These are phyloP conservation scores for Arthroderma uncinatum DNA, from an alignment of 2,329 filamentous ascomycete genomes.

Conservation along the genomic window DNA sequence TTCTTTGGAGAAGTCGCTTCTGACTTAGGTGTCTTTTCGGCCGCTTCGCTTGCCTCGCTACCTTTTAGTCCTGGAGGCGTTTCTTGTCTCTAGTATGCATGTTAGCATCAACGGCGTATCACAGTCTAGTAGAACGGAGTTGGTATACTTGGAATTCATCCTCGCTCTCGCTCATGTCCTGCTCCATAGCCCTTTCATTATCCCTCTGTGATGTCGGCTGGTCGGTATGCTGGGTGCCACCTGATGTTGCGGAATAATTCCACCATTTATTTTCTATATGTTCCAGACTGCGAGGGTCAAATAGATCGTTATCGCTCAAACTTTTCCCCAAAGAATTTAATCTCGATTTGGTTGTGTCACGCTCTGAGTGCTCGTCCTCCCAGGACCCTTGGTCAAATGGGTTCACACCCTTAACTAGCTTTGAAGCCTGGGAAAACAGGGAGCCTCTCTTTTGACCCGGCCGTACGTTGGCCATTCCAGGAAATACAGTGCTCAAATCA, in stretches of 20 bases:
- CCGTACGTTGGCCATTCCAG: conserved; percentile 40
- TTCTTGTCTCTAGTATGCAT: conserved; percentile 25
- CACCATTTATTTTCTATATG: conserved; percentile 26
- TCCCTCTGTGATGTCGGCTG: neutral
- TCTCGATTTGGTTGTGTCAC: neutral
- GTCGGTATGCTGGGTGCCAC: neutral
- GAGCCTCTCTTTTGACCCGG: conserved; percentile 31
- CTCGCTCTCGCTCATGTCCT: conserved; percentile 22
- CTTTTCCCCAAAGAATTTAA: neutral
- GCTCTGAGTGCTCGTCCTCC: conserved; percentile 23
- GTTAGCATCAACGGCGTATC: neutral
- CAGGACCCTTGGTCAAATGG: conserved; percentile 43
- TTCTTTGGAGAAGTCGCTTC: neutral
- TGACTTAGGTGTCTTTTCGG: neutral
- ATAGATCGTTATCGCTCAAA: neutral
- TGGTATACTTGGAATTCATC: conserved; percentile 30
- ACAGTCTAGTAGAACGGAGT: neutral
- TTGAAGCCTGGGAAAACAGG: conserved; percentile 42
- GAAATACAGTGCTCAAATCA: conserved; percentile 48
- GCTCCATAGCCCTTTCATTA: conserved; percentile 9
- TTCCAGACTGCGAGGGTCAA: conserved; percentile 12
- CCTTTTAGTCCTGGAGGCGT: conserved; percentile 24
- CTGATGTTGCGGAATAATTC: conserved; percentile 14
- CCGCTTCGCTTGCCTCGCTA: neutral
- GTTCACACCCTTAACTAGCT: conserved; percentile 44